Evolutionary conservation across 2,329 filamentous ascomycete species (phyloP).

Genomic region (Paradendryphiella salina): DNA sequence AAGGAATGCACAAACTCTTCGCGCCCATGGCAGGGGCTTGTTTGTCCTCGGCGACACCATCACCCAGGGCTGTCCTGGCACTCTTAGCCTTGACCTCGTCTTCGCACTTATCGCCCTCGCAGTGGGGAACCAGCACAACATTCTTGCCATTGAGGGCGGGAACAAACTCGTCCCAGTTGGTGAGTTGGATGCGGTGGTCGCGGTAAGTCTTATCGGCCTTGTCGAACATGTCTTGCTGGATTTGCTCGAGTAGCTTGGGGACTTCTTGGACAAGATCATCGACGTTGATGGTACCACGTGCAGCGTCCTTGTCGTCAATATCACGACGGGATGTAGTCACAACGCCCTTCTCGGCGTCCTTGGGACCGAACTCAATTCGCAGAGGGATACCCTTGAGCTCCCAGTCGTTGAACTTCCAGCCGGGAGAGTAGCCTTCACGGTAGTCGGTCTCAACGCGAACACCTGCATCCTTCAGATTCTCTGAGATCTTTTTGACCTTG

Average conservation of each 20-base stretch:
- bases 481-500: constrained; percentile 71
- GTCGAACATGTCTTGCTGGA: constrained; percentile 79
- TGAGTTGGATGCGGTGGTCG: constrained; percentile 77
- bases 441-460: constrained; percentile 80
- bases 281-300: constrained; percentile 69
- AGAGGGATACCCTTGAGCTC: constrained; percentile 95
- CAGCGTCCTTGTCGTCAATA: constrained; percentile 68
- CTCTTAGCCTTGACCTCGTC: constrained; percentile 94
- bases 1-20: constrained; percentile 77
- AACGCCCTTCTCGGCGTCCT: constrained; percentile 83
- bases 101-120: constrained; percentile 80
- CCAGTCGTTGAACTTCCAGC: constrained; percentile 99
- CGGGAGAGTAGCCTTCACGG: constrained; percentile 86
- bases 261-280: constrained; percentile 72
- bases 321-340: constrained; percentile 88
- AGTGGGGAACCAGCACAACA: constrained; percentile 88
- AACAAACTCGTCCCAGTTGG: constrained; percentile 86
- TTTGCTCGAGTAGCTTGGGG: constrained; percentile 81
- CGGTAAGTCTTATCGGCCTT: constrained; percentile 79
- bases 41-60: constrained; percentile 73
- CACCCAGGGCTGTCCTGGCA: constrained; percentile 69
- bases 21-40: constrained; percentile 75
- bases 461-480: constrained; percentile 69
- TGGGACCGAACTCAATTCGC: constrained; percentile 92
- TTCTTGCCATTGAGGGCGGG: constrained; percentile 91